A percentile compares a stretch with the other conserved stretches of the same genome.
Evolutionary conservation across 306 rosid species (phyloP).

Genomic region (Coriaria nepalensis): DNA sequence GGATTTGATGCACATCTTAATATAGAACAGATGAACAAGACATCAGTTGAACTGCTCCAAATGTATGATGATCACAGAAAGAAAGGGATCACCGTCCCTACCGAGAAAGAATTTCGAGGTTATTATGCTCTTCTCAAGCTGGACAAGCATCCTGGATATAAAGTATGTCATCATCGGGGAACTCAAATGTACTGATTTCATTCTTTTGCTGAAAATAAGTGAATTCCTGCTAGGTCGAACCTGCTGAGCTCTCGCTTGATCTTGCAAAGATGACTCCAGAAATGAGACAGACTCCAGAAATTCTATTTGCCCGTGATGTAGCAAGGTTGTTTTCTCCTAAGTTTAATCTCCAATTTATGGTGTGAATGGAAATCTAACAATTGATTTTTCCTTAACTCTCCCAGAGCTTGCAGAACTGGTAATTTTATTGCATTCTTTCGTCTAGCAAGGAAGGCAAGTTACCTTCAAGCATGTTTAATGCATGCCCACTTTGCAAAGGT

Average conservation of each 20-base stretch:
- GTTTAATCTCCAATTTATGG: constrained; percentile 10
- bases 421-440: constrained; percentile 88
- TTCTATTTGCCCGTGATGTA: constrained; percentile 84
- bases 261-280: constrained; percentile 97
- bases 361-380: constrained; percentile 17
- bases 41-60: constrained; percentile 93
- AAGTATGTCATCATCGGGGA: constrained; percentile 39
- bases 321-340: constrained; percentile 46
- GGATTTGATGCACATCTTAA: constrained; percentile 99
- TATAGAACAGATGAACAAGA: constrained; percentile 98
- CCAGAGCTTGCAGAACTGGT: constrained; percentile 86
- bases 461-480: constrained; percentile 98
- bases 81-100: constrained; percentile 59
- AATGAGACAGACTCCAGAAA: constrained; percentile 85
- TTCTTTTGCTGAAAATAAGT: constrained; percentile 24
- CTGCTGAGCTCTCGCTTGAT: constrained; percentile 98
- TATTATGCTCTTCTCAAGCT: constrained; percentile 97
- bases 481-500: constrained; percentile 99
- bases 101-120: constrained; percentile 90
- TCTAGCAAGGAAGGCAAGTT: constrained; percentile 79
- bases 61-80: constrained; percentile 96
- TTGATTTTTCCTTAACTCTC: constrained; percentile 19
- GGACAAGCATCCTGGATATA: constrained; percentile 99
- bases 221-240: constrained; percentile 72
- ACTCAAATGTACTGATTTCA: constrained; percentile 20